A percentile compares a stretch with the other conserved stretches of the same genome.
These are phyloP conservation scores for Ilyonectria mors-panacis DNA, from an alignment of 2,329 filamentous ascomycete genomes.

Conservation along the genomic window DNA sequence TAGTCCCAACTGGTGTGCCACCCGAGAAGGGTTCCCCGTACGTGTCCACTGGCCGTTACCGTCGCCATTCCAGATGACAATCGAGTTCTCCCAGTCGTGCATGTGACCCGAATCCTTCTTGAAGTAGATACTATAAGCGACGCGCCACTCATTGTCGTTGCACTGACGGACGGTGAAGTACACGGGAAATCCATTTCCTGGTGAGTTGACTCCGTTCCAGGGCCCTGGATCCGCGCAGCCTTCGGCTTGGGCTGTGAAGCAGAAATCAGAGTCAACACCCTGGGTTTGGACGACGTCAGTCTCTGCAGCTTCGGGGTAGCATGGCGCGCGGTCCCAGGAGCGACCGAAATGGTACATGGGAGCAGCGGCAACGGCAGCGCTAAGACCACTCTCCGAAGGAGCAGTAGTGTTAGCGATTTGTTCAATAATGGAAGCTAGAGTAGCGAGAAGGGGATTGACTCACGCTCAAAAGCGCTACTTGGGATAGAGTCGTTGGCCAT, in stretches of 20 bases:
- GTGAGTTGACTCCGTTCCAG: conserved; percentile 22
- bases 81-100: conserved; percentile 44
- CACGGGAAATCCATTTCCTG: conserved; percentile 30
- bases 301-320: conserved; percentile 24
- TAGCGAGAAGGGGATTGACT: not conserved
- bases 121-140: conserved; percentile 46
- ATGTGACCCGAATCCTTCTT: conserved; percentile 46
- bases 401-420: not conserved
- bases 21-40: conserved; percentile 25
- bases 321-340: conserved; percentile 20
- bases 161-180: conserved; percentile 37
- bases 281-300: conserved; percentile 9
- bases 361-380: conserved; percentile 22
- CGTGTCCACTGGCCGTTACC: conserved; percentile 34
- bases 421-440: no score
- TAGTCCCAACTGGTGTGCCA: conserved; percentile 14
- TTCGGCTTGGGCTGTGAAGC: conserved; percentile 17
- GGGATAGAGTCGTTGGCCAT: conserved; percentile 20
- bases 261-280: conserved; percentile 18
- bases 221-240: conserved; percentile 22
- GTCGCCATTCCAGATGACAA: conserved; percentile 38
- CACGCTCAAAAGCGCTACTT: conserved; percentile 15
- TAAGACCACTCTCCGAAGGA: conserved; percentile 7
- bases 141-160: conserved; percentile 36
- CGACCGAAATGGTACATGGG: conserved; percentile 27